Conservation (phyloP, 495 filamentous ascomycete genomes). For the Penicillium pulvis region DNA sequence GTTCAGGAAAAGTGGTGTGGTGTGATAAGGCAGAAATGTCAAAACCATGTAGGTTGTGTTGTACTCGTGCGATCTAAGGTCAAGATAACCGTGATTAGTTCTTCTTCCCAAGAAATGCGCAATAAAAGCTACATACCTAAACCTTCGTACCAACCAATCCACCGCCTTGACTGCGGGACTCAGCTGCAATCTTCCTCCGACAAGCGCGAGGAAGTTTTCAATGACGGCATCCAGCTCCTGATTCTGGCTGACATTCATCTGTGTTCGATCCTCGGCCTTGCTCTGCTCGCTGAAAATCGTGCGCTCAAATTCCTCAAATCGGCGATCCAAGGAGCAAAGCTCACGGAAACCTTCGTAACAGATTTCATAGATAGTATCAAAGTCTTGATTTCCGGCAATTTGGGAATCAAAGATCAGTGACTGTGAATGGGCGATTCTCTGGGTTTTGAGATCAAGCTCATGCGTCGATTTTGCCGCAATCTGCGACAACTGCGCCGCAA, state of each 20-base stretch:
- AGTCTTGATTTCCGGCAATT: conserved; percentile 80
- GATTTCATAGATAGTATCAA: conserved; percentile 82
- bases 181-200: conserved; percentile 73
- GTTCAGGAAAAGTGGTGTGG: conserved; percentile 74
- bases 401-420: conserved; percentile 87
- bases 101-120: neutral
- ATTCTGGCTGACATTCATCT: conserved; percentile 82
- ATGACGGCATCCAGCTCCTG: conserved; percentile 73
- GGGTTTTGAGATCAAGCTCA: conserved; percentile 83
- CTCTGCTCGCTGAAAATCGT: conserved; percentile 90
- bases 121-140: conserved; percentile 60
- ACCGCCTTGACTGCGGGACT: conserved; percentile 85
- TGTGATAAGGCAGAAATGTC: conserved; percentile 91
- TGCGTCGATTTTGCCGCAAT: conserved; percentile 76
- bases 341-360: conserved; percentile 89
- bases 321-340: conserved; percentile 78
- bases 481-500: conserved; percentile 78
- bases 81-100: neutral
- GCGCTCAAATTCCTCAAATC: conserved; percentile 67
- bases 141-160: conserved; percentile 92
- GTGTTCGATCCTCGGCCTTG: conserved; percentile 78
- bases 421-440: conserved; percentile 84
- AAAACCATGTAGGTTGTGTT: conserved; percentile 79
- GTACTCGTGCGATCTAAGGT: conserved; percentile 79
- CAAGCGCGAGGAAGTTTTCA: conserved; percentile 77